A percentile compares a stretch with the other conserved stretches of the same genome.
Conservation (phyloP, 306 rosid genomes). For the Neltuma alba region DNA sequence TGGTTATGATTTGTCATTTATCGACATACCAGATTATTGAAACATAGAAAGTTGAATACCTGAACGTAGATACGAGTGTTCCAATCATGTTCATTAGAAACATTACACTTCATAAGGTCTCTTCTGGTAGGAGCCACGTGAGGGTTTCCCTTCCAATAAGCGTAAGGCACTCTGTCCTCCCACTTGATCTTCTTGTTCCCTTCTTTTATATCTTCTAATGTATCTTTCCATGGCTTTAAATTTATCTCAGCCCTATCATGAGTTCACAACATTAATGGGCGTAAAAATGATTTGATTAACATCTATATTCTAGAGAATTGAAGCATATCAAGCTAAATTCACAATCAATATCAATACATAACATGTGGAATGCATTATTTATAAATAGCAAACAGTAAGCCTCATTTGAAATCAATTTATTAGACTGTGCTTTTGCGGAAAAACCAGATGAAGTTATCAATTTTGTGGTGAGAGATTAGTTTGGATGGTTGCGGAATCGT, state of each 20-base stretch:
- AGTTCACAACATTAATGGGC: background rate
- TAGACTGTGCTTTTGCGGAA: no score
- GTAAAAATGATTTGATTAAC: no score
- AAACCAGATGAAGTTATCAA: no score
- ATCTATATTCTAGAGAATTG: background rate
- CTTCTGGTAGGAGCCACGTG: constrained; percentile 54
- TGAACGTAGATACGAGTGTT: constrained; percentile 63
- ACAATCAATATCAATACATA: background rate
- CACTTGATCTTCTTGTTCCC: constrained; percentile 71
- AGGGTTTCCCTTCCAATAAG: constrained; percentile 94
- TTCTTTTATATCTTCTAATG: constrained; percentile 56
- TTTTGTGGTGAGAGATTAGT: no score
- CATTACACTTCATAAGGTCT: constrained; percentile 81
- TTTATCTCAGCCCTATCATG: constrained; percentile 74
- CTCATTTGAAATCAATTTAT: background rate
- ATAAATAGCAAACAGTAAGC: background rate
- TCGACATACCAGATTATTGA: no score
- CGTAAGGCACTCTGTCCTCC: constrained; percentile 79
- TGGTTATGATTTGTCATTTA: no score
- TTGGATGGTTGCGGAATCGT: no score
- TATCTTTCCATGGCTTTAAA: constrained; percentile 72
- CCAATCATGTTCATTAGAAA: constrained; percentile 59
- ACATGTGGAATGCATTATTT: no score
- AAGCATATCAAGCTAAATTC: background rate
- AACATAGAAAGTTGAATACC: constrained; percentile 37